Conservation (phyloP, 192 early-diverging fungal genomes). For the Entomortierella parvispora region DNA sequence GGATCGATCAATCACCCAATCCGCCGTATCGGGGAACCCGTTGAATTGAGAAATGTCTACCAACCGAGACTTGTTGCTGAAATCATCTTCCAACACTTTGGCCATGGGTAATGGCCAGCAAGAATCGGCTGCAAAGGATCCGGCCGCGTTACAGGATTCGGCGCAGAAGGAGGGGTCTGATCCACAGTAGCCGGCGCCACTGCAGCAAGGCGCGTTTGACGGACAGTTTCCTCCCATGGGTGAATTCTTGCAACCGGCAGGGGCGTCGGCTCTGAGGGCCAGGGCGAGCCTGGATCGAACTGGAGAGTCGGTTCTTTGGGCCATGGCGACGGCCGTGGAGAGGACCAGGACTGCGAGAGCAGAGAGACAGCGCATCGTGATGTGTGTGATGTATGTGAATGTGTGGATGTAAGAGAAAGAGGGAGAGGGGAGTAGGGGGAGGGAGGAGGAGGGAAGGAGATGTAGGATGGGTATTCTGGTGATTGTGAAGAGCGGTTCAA, state of each 20-base stretch:
- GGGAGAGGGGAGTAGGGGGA: neutral
- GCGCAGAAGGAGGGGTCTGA: constrained; percentile 45
- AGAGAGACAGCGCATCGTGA: constrained; percentile 17
- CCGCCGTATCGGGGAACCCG: constrained; percentile 33
- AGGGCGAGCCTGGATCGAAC: constrained; percentile 7
- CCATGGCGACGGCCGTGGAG: constrained; percentile 16
- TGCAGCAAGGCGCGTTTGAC: constrained; percentile 24
- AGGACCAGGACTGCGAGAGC: constrained; percentile 16
- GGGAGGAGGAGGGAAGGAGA: neutral
- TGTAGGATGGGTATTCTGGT: neutral
- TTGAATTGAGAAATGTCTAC: constrained; percentile 25
- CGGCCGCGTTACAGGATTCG: constrained; percentile 21
- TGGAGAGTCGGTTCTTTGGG: neutral
- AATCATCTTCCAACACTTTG: constrained; percentile 32
- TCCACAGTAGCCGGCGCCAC: constrained; percentile 37
- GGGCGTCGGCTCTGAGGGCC: neutral
- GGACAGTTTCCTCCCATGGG: constrained; percentile 40
- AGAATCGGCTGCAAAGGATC: constrained; percentile 32
- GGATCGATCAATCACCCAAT: constrained; percentile 46
- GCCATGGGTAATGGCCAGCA: constrained; percentile 51
- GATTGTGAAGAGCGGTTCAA: no score
- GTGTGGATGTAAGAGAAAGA: neutral
- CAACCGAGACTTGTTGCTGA: constrained; percentile 25
- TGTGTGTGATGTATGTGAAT: no score
- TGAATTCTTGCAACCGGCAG: constrained; percentile 17